phyloP scores from a whole-genome alignment of 805 yeast species.

The Monosporozyma solicola region DNA sequence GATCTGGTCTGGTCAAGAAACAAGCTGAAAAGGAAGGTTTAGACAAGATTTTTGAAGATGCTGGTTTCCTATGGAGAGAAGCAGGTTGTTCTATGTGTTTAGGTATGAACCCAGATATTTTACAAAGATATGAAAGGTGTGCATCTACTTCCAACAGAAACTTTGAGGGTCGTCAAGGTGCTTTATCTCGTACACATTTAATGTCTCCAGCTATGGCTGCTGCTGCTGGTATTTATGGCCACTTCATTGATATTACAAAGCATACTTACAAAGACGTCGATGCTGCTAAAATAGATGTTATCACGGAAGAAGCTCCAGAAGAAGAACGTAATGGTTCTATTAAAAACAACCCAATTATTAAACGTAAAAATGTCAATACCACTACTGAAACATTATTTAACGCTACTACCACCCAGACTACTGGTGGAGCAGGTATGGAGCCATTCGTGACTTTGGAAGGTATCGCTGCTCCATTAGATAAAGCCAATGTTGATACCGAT shows the following conservation, averaged over 20 bases:
- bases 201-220: conserved; percentile 99
- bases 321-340: conserved; percentile 1
- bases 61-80: conserved; percentile 98
- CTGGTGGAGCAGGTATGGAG: conserved; percentile 51
- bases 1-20: conserved; percentile 87
- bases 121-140: conserved; percentile 92
- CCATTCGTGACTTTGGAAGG: conserved; percentile 74
- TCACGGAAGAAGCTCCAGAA: conserved; percentile 37
- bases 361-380: conserved; percentile 37
- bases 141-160: conserved; percentile 99
- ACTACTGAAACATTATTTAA: conserved; percentile 38
- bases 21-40: conserved; percentile 95
- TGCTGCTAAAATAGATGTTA: conserved; percentile 44
- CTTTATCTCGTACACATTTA: conserved; percentile 87
- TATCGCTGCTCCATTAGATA: conserved; percentile 87
- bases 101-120: conserved; percentile 98
- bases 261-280: conserved; percentile 55
- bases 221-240: conserved; percentile 91
- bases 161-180: conserved; percentile 99
- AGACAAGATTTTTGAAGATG: conserved; percentile 80
- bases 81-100: conserved; percentile 99
- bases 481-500: conserved; percentile 95
- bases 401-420: conserved; percentile 31
- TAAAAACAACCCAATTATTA: conserved; percentile 21
- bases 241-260: conserved; percentile 83